Base-by-base conservation (phyloP, 2,329 filamentous ascomycete genomes). In the Cladosporium sp. region DNA sequence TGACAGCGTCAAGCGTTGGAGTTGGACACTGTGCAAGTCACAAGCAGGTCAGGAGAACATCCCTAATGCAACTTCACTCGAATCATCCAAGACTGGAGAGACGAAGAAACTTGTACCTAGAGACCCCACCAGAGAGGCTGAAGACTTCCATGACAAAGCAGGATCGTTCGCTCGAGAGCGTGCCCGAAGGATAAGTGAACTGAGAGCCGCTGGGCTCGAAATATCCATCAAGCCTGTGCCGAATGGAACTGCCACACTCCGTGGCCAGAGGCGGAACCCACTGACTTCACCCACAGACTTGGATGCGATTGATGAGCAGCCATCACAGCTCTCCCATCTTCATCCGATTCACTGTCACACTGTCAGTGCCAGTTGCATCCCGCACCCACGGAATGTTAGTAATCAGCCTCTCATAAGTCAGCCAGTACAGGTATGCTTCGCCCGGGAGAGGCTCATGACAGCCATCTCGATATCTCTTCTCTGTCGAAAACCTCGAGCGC, bases 1-100 rank as follows among this genome's bases (percentile, higher is more conserved):
- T 7, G 18, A n/a, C 39, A 25, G 16, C 26, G 14, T 54, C 34
- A 63, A 63, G 32, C 60, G 60, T 10, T 63, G 49, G 60, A 63
- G 60, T 21, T 28, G 54, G 32, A 39, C n/a, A 5, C 43, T 23
- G 5, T 63, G 60, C 49, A 43, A 43, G 11, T 21, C 23, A 14
- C 48, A 54, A 4, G 30, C 36, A 14, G 49, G 25, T 13, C 21
- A 36, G 32, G 49, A 26, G 3, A 30, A 30, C 23, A 36, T 6
- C 30, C 16, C 28, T 5, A 13, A 54, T 30, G 28, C 3, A 53
- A 21, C 3, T 39, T 25, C 16, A 54, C 3, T 23, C 18, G 14
- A 13, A n/a, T 10, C 51, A 18, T 21, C n/a, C 26, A 23, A 32
- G 8, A 54, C 13, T 32, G 26, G 16, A 30, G 51, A 54, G 25